These are phyloP conservation scores for Podaxis carcinomalis DNA, from an alignment of 768 basidiomycete species.

Conservation along the genomic window DNA sequence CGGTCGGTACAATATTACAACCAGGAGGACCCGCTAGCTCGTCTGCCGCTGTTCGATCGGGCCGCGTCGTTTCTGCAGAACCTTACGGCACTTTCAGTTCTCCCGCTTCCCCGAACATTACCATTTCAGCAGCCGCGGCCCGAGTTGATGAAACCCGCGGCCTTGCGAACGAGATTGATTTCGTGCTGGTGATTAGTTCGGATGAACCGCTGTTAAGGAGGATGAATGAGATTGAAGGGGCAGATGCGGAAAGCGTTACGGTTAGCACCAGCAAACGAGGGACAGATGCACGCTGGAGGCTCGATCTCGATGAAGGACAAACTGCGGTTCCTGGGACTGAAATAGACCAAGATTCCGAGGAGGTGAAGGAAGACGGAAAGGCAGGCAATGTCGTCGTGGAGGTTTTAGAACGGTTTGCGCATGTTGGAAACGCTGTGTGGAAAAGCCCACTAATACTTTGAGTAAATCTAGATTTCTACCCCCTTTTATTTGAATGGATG, in stretches of 20 bases:
- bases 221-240: constrained; percentile 68
- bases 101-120: not conserved
- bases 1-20: constrained; percentile 74
- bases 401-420: constrained; percentile 1
- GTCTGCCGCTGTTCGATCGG: constrained; percentile 25
- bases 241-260: constrained; percentile 46
- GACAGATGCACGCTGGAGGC: constrained; percentile 76
- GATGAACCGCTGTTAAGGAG: constrained; percentile 78
- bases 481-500: too few species aligned
- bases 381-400: constrained; percentile 1
- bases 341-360: not conserved
- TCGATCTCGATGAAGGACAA: constrained; percentile 29
- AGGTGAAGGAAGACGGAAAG: not conserved
- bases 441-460: not conserved
- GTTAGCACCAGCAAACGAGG: constrained; percentile 65
- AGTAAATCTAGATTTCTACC: not conserved
- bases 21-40: constrained; percentile 50
- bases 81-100: not conserved
- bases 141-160: constrained; percentile 23
- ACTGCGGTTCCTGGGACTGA: not conserved
- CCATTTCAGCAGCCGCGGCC: not conserved
- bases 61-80: not conserved
- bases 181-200: constrained; percentile 61
- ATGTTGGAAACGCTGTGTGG: not conserved
- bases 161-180: constrained; percentile 42